Base-by-base conservation (phyloP, 169 alveolate genomes). In the Fabrea salina region DNA sequence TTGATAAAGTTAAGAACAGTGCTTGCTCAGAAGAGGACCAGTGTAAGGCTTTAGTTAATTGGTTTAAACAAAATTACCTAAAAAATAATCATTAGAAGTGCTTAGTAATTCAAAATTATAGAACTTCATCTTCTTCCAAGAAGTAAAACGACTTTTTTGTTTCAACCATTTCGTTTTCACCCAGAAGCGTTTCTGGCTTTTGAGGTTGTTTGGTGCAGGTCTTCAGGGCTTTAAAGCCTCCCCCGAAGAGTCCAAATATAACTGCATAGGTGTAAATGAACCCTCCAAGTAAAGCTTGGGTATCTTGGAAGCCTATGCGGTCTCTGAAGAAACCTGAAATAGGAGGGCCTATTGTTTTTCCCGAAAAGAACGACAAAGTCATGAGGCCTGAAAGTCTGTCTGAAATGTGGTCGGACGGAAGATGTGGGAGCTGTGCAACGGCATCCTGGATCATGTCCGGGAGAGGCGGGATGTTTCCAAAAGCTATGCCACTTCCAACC, bases 161-260 rank as follows among this genome's bases (percentile, higher is more conserved):
- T 56, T 56, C 67, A 16, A 56, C 30, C 67, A 56, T 56, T 3
- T 56, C 67, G 13, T 25, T 56, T 25, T 16, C 67, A n/a, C 16
- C 4, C 11, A 56, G 33, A 56, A 56, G 16, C 11, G 0, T 25
- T 1, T 56, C 67, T 1, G 13, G 16, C 11, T 35, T 56, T 1
- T 16, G 16, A 0, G 33, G 0, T 56, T 1, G 16, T 0, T 56
- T 56, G 16, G n/a, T 56, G 11, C 11, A 22, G 1, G 16, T 25
- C 30, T 19, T 56, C n/a, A 56, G 11, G 13, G 11, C 37, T 3
- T 16, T n/a, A 3, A 56, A 56, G 16, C 67, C 67, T 56, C 67
- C 33, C n/a, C 67, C 67, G 30, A n/a, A 56, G 2, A 25, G n/a
- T 56, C 67, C 67, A 56, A 19, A 56, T n/a, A n/a, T n/a, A n/a